Evolutionary conservation across 2,329 filamentous ascomycete genomes (phyloP).

Genomic region (Penicillium sp.): DNA sequence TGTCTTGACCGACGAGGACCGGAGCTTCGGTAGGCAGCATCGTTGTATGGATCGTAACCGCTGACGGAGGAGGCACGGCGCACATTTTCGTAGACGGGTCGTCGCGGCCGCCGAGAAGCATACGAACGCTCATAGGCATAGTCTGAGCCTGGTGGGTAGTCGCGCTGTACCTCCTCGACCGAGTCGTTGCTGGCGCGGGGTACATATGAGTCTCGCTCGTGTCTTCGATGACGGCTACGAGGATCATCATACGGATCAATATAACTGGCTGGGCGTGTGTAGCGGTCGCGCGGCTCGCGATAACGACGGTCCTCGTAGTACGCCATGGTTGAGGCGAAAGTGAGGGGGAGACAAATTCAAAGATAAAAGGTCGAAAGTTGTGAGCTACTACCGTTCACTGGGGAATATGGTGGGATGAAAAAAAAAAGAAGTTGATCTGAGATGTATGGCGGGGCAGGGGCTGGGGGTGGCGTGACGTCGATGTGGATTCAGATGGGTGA

Average conservation of each 20-base stretch:
- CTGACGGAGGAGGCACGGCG: constrained; percentile 41
- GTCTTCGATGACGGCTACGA: constrained; percentile 14
- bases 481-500: constrained; percentile 19
- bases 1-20: constrained; percentile 47
- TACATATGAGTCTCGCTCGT: constrained; percentile 24
- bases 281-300: constrained; percentile 32
- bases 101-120: constrained; percentile 16
- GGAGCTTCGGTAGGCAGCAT: constrained; percentile 33
- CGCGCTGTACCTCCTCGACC: constrained; percentile 77
- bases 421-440: constrained; percentile 10
- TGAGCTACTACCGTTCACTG: constrained; percentile 20
- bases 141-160: constrained; percentile 72
- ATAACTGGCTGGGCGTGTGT: constrained; percentile 29
- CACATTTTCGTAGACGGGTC: constrained; percentile 35
- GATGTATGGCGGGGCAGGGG: constrained; percentile 19
- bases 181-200: constrained; percentile 70
- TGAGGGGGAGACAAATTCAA: constrained; percentile 1
- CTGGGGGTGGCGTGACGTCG: constrained; percentile 29
- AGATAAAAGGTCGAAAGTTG: constrained; percentile 11
- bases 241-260: constrained; percentile 33
- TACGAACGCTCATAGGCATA: constrained; percentile 35
- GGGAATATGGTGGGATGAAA: constrained; percentile 11
- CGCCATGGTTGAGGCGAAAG: constrained; percentile 29
- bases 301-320: constrained; percentile 40
- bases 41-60: constrained; percentile 37